Evolutionary conservation across 257 asterid genomes (phyloP), one percentile per base, ranked within the genome.

Genomic region (Salvia hispanica): DNA sequence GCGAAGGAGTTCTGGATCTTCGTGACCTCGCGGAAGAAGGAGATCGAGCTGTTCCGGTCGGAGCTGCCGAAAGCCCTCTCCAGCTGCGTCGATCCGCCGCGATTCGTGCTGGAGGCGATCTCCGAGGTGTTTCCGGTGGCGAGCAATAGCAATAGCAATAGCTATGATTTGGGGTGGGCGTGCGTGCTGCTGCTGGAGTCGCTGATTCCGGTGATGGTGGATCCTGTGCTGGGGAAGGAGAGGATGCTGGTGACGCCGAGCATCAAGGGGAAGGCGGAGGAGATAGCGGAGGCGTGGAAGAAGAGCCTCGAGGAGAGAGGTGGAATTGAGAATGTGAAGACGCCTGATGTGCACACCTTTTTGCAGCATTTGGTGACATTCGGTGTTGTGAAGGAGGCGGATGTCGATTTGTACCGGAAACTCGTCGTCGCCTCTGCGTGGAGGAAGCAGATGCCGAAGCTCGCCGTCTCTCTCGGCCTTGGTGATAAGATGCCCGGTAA

Each of bases 361-460:
- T 72, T 94, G 86, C 99, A 94, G 80, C 99, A 94, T 83, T 80
- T 94, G 95, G 98, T 91, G 46, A 94, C 99, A 43, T 94, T 94
- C 68, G 99, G 96, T 6, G 86, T 89, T 67, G 96, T 94, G 28
- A 89, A 91, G 88, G 66, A 75, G 63, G 88, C 78, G 70, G 98
- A 94, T 83, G 80, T 91, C 57, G 95, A 83, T 72, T 86, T 94
- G 90, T 94, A 94, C 51, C 87, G 95, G 82, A 85, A 94, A 83
- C 99, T 94, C 39, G 99, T 94, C 52, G 98, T 94, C 70, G 99
- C 91, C 40, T 91, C 96, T 28, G 99, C 99, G 51, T 94, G 99
- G 99, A 76, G 99, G 89, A 94, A 89, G 77, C 98, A 94, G 88
- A 94, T 94, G 98, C 99, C 99, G 1, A 94, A 89, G 77, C 93